Conservation (phyloP, 2,329 filamentous ascomycete species). For the Verticillium longisporum region DNA sequence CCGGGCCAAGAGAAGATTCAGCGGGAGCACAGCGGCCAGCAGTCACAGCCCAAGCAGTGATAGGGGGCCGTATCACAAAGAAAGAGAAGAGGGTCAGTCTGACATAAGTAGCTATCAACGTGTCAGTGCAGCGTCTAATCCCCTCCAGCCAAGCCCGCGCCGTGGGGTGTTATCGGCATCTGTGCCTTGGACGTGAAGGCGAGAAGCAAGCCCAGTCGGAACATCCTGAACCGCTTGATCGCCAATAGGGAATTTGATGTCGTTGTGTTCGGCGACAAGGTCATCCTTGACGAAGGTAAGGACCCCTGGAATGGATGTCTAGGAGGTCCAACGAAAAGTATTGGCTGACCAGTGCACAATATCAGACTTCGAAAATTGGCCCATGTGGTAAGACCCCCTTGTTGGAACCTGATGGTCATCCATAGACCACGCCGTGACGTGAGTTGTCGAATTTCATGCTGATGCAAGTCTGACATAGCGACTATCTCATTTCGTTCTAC, state of each 20-base stretch:
- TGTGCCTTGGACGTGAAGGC: conserved; percentile 95
- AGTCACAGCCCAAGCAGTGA: conserved; percentile 76
- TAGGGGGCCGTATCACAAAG: conserved; percentile 43
- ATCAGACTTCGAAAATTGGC: conserved; percentile 85
- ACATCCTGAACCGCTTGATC: conserved; percentile 89
- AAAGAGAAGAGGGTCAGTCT: conserved; percentile 48
- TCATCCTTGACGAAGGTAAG: conserved; percentile 84
- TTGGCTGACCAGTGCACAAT: not conserved
- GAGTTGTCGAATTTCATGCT: not conserved
- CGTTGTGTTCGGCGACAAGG: conserved; percentile 96
- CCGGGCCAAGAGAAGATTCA: conserved; percentile 66
- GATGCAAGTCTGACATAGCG: conserved; percentile 33
- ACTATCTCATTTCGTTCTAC: conserved; percentile 97
- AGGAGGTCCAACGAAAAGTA: not conserved
- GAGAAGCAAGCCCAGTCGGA: conserved; percentile 91
- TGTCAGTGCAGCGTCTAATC: conserved; percentile 19
- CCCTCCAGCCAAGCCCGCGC: conserved; percentile 44
- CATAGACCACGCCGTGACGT: too few species aligned
- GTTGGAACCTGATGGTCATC: not conserved
- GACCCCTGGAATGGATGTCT: not conserved
- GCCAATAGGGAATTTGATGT: conserved; percentile 92
- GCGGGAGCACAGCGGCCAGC: conserved; percentile 73
- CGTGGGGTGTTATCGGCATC: conserved; percentile 72
- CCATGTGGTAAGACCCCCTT: conserved; percentile 58
- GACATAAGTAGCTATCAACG: conserved; percentile 9